Evolutionary conservation across 176 grass and related monocot genomes (phyloP).

Genomic region (Cocos nucifera): DNA sequence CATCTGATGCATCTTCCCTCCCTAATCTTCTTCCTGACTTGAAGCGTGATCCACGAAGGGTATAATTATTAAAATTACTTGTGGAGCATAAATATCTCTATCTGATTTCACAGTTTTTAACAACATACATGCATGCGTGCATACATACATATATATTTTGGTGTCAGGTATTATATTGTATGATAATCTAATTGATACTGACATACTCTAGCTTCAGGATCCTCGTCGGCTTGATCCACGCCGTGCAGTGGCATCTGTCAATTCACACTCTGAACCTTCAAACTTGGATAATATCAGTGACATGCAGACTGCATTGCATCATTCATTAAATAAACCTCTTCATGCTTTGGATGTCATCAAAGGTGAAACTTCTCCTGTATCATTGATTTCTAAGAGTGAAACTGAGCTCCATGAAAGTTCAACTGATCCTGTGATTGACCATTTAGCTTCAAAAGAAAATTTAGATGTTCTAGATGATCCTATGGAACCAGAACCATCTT

Average conservation of each 20-base stretch:
- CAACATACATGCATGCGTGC: not conserved
- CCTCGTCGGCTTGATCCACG: slow-evolving; percentile 96
- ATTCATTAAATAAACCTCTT: slow-evolving; percentile 26
- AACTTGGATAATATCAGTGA: slow-evolving; percentile 32
- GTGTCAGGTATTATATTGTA: no score
- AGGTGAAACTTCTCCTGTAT: slow-evolving; percentile 22
- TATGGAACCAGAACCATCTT: slow-evolving; percentile 18
- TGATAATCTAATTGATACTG: not conserved
- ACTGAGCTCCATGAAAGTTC: slow-evolving; percentile 1
- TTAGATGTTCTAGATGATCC: slow-evolving; percentile 27
- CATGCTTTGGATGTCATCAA: slow-evolving; percentile 23
- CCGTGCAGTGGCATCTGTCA: slow-evolving; percentile 36
- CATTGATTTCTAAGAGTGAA: slow-evolving; percentile 9
- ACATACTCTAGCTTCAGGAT: slow-evolving; percentile 43
- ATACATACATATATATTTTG: not conserved
- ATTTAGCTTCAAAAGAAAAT: slow-evolving; percentile 25
- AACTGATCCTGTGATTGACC: slow-evolving; percentile 2
- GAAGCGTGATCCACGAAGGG: slow-evolving; percentile 93
- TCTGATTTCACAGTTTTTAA: not conserved
- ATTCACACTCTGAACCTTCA: slow-evolving; percentile 23
- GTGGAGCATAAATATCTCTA: no score
- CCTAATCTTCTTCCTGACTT: slow-evolving; percentile 38
- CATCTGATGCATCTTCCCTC: slow-evolving; percentile 29
- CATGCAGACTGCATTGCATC: slow-evolving; percentile 25
- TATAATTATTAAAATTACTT: slow-evolving; percentile 27